Evolutionary conservation across 306 rosid genomes (phyloP).

Genomic region (Rosa lucieae): DNA sequence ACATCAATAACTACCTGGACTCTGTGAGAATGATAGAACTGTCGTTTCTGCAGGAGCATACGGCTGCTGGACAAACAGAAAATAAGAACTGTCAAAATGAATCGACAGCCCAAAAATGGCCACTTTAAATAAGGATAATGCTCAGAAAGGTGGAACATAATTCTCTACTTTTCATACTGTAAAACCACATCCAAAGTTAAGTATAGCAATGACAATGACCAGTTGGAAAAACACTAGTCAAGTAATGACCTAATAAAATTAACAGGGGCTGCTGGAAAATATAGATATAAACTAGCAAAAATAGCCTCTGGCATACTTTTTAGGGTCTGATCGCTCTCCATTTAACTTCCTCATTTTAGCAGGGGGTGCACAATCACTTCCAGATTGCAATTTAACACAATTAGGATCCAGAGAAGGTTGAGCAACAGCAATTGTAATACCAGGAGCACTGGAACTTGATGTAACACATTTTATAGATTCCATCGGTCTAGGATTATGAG

Average conservation of each 20-base stretch:
- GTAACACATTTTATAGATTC: constrained; percentile 68
- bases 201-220: neutral
- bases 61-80: constrained; percentile 73
- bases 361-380: constrained; percentile 64
- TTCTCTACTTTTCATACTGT: constrained; percentile 5
- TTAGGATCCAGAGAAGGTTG: constrained; percentile 75
- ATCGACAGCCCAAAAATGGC: constrained; percentile 23
- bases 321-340: constrained; percentile 72
- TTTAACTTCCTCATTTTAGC: constrained; percentile 68
- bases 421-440: constrained; percentile 67
- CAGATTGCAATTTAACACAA: constrained; percentile 53
- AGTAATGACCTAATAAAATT: neutral
- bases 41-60: constrained; percentile 88
- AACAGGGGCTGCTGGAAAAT: neutral
- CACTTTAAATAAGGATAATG: neutral
- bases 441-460: constrained; percentile 71
- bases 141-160: neutral
- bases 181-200: neutral
- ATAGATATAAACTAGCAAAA: constrained; percentile 18
- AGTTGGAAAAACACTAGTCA: neutral
- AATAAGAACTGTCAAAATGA: constrained; percentile 24
- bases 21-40: constrained; percentile 96
- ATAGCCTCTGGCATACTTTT: constrained; percentile 54
- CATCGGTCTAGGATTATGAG: constrained; percentile 45
- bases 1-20: constrained; percentile 73